Base-by-base conservation (phyloP, 352 stramenopile species). In the Thalassiosira mediterranea region DNA sequence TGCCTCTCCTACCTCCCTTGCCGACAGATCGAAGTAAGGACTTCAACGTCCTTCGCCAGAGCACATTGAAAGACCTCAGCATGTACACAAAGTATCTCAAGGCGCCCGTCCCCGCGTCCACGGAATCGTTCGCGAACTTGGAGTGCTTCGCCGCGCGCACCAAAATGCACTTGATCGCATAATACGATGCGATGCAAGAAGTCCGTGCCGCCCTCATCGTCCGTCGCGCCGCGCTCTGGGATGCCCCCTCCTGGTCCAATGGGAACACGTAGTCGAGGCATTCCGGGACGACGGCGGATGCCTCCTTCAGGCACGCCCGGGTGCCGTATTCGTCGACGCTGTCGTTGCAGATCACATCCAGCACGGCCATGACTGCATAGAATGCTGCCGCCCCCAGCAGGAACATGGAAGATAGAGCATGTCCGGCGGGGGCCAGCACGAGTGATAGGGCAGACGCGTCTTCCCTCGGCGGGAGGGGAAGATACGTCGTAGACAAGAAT, bases 291-390 rank as follows among this genome's bases (percentile, higher is more conserved):
- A 83, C 63, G 19, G 17, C n/a, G 5, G 40, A 37, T n/a, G 74
- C 49, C 38, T 66, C 32, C 15, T n/a, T 75, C 25, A 83, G 48
- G 47, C 74, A 83, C 13, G 53, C 21, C 10, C 42, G 62, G 21
- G 65, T 66, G 44, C 60, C 68, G 26, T 46, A 47, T 32, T 53
- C 53, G 25, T 40, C 42, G 5, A 54, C 11, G 34, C 54, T 37
- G 53, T 83, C 74, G 29, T 83, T 83, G 23, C 38, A 75, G 25
- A 83, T 3, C 19, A 76, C 52, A 48, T 83, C 74, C 34, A 75
- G 46, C 1, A 75, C 21, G 17, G 74, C 25, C 11, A 76, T 21
- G 10, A 71, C 51, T 10, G 67, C 67, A 54, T 83, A 83, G 42
- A 75, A 69, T 29, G 29, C 21, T 5, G 49, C 25, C 1, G 62